These are phyloP conservation scores for Vitis vinifera DNA, from an alignment of 164 flowering plant species.

Conservation along the genomic window DNA sequence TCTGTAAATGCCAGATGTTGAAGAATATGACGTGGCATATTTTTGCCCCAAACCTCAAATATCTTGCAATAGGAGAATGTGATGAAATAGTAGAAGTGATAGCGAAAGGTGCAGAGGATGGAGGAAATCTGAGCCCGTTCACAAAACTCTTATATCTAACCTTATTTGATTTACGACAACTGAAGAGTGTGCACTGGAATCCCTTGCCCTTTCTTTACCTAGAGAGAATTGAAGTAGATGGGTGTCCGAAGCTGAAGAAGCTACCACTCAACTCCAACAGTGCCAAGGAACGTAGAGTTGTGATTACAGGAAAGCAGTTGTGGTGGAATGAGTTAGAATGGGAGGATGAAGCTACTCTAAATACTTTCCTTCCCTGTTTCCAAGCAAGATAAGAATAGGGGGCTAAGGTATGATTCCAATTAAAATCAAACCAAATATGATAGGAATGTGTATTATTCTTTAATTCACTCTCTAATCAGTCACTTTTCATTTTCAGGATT, in stretches of 20 bases:
- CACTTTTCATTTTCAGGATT: no score
- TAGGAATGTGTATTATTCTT: no score
- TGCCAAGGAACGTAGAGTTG: neutral
- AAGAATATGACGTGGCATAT: neutral
- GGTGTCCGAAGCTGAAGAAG: neutral
- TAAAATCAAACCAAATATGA: no score
- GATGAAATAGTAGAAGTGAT: neutral
- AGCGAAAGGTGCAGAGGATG: neutral
- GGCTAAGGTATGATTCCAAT: no score
- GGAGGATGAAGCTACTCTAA: neutral
- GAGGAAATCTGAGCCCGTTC: neutral
- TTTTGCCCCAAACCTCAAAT: neutral
- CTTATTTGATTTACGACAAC: neutral
- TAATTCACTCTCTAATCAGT: no score
- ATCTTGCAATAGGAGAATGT: neutral
- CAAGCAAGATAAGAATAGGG: neutral
- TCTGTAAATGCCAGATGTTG: neutral
- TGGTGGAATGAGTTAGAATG: neutral
- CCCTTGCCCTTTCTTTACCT: neutral
- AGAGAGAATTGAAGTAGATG: neutral
- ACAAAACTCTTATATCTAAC: neutral
- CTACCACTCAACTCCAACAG: neutral
- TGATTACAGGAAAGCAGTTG: neutral
- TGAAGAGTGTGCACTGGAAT: neutral
- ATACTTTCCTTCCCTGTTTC: neutral